A percentile compares a stretch with the other conserved stretches of the same genome.
phyloP scores from a whole-genome alignment of 176 grass and related monocot species.

The Oryza rufipogon region DNA sequence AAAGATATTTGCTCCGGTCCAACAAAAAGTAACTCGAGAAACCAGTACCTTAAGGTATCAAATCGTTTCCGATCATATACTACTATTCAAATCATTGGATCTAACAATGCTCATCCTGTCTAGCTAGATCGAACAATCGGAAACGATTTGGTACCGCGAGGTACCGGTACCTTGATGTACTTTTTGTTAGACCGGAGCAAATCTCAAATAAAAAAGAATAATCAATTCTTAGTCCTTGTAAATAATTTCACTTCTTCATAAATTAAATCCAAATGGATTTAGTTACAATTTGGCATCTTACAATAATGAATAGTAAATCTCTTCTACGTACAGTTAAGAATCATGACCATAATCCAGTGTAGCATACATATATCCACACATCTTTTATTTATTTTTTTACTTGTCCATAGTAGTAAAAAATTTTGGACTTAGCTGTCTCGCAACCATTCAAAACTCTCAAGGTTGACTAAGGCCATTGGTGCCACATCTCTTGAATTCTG shows the following conservation, averaged over 20 bases:
- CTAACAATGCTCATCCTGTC: too few species aligned
- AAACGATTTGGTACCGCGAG: too few species aligned
- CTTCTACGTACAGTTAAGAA: neutral
- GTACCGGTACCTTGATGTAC: too few species aligned
- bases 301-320: neutral
- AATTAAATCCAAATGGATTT: constrained; percentile 1
- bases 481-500: neutral
- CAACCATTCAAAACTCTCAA: neutral
- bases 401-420: neutral
- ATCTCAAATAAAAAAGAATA: neutral
- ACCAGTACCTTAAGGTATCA: too few species aligned
- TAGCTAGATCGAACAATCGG: too few species aligned
- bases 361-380: neutral
- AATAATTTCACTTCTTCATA: neutral
- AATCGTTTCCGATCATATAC: too few species aligned
- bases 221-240: neutral
- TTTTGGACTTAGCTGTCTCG: neutral
- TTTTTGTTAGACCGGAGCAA: too few species aligned
- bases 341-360: neutral
- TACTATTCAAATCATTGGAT: too few species aligned
- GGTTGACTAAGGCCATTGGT: neutral
- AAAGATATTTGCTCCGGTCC: too few species aligned
- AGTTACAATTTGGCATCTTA: neutral
- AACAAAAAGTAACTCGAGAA: too few species aligned
- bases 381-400: neutral